Evolutionary conservation across 139 green algal genomes (phyloP), one percentile per base, ranked within the genome.

Genomic region (Zygnema circumcarinatum): DNA sequence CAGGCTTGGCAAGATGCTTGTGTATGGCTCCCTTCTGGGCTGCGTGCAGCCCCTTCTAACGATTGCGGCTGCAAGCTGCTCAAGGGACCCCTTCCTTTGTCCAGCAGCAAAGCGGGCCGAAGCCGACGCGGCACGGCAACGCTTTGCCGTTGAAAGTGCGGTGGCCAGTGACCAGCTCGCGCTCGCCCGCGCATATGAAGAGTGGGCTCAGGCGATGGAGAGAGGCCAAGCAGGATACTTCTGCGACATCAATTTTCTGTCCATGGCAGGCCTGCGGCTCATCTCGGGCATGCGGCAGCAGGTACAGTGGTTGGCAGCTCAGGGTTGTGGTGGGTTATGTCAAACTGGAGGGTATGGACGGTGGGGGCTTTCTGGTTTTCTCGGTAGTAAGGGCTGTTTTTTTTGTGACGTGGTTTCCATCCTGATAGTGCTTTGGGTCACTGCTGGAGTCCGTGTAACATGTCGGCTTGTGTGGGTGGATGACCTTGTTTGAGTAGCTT

Each of bases 11-110:
- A 98, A 98, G 92, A 91, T 98, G 92, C 92, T 98, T 54, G 88
- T 98, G 1, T 96, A 94, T 67, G 95, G 89, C 41, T 85, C 94
- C 0, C 84, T 98, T n/a, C 94, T 96, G 40, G 42, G 85, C 2
- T 96, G 93, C 87, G 90, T 97, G 76, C 92, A 95, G 67, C 95
- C 95, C 11, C 42, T 96, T 2, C 89, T 98, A n/a, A 97, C 94
- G 0, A 88, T 97, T 40, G 94, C 95, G 25, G 81, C 75, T 74
- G 38, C 83, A 31, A 38, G 31, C 2, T 67, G 90, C 11, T 29
- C 67, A 22, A 36, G 84, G 0, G 41, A 89, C 16, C 36, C 85
- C 73, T 89, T 85, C 33, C 25, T 91, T 20, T 33, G 38, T 0
- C 69, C 89, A n/a, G 33, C 85, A 2, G 33, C 79, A 16, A 90